phyloP scores from a whole-genome alignment of 306 rosid genomes.

The Rosa multiflora region DNA sequence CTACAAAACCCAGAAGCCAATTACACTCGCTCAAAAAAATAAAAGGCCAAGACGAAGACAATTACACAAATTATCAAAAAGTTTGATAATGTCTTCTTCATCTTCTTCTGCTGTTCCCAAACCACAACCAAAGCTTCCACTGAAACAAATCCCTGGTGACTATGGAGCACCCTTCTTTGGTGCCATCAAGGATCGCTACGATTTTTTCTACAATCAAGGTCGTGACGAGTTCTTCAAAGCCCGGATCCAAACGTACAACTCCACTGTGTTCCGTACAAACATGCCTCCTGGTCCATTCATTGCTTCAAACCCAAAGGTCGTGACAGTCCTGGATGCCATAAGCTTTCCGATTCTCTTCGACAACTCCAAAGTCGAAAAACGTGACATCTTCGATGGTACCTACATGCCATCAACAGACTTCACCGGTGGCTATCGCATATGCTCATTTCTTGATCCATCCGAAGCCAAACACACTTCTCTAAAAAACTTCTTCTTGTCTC shows the following conservation, averaged over 20 bases:
- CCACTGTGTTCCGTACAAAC: slow-evolving; percentile 70
- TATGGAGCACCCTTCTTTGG: slow-evolving; percentile 59
- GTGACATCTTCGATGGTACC: slow-evolving; percentile 64
- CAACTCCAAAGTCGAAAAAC: slow-evolving; percentile 52
- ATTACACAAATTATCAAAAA: not conserved
- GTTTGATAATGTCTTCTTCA: not conserved
- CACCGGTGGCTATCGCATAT: slow-evolving; percentile 70
- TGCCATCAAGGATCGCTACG: slow-evolving; percentile 47
- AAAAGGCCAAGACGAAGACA: too few relatives aligned
- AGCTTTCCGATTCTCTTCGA: slow-evolving; percentile 66
- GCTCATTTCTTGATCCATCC: slow-evolving; percentile 57
- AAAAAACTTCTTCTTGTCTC: slow-evolving; percentile 40
- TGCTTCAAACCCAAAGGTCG: slow-evolving; percentile 47
- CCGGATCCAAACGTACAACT: slow-evolving; percentile 31
- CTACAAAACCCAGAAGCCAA: not conserved
- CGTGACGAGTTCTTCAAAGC: slow-evolving; percentile 51
- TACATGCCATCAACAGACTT: slow-evolving; percentile 65
- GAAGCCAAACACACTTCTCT: slow-evolving; percentile 50
- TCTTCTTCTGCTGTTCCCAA: not conserved
- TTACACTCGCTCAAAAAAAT: not conserved
- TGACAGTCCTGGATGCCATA: slow-evolving; percentile 53
- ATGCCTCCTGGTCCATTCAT: slow-evolving; percentile 83
- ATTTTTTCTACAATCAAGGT: slow-evolving; percentile 69
- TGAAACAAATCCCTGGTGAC: slow-evolving; percentile 58
- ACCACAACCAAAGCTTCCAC: slow-evolving; percentile 28